Evolutionary conservation across 2,329 filamentous ascomycete genomes (phyloP), one percentile per base, ranked within the genome.

Genomic region (Curvularia sp.): DNA sequence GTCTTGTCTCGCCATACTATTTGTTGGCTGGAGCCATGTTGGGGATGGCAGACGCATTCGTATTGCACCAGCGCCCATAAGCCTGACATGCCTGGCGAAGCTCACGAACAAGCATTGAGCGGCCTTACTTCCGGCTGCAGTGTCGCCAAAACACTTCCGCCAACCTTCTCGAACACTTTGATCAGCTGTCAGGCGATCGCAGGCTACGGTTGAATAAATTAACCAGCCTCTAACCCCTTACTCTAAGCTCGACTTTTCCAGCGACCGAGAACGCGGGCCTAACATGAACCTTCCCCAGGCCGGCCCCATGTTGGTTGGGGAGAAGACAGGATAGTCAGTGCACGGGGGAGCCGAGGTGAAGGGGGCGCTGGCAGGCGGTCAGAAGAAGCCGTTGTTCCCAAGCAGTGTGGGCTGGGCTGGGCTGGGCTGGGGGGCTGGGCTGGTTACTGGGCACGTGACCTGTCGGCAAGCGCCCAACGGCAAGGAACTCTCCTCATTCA

Each of bases 171-270:
- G 56, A 63, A 64, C 53, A 27, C 43, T 27, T 32, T 39, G 38
- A 55, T 62, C 59, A 60, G 36, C 48, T 55, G 53, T 28, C 27
- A 25, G 21, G 28, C 42, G 6, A 36, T 32, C 32, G 27, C 50
- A 61, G 32, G 57, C 57, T 64, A 63, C 62, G 59, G 60, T 54
- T 63, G 62, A 60, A 63, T 64, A 60, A 46, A 64, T 62, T 64
- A 60, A 60, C 52, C 62, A 54, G 53, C 41, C 36, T 63, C 53
- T 57, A 62, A 43, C 54, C 55, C 57, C 61, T 53, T 61, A 55
- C 53, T 59, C 59, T 63, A 58, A 51, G 48, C 50, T 64, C 41
- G 46, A 42, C 21, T 53, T n/a, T 43, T 51, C 56, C 53, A 57
- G 39, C 27, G 45, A 64, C 59, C 53, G 34, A 56, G 19, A 49